These are phyloP conservation scores for Trichoderma parareesei DNA, from an alignment of 495 filamentous ascomycete species.

Conservation along the genomic window DNA sequence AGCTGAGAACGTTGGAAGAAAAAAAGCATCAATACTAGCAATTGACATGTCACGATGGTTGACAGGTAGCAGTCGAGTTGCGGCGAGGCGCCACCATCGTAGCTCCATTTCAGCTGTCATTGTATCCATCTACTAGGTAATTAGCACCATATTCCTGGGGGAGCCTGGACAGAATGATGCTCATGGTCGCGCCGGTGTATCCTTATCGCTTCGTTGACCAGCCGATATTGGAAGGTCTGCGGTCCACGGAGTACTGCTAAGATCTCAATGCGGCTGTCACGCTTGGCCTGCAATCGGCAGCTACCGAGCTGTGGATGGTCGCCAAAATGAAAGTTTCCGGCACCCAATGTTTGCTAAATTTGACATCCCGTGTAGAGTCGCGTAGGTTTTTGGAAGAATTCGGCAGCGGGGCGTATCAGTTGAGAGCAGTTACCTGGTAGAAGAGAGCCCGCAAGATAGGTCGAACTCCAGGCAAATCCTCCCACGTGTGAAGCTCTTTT, in stretches of 20 bases:
- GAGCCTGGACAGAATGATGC: not conserved
- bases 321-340: not conserved
- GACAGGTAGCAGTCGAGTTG: not conserved
- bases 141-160: not conserved
- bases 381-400: no score
- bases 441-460: not conserved
- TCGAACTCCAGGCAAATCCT: no score
- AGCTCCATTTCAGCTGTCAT: not conserved
- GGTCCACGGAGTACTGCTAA: not conserved
- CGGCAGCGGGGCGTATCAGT: no score
- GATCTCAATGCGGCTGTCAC: not conserved
- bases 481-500: no score
- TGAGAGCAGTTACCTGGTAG: not conserved
- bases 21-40: not conserved
- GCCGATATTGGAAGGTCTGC: slow-evolving; percentile 3
- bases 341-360: not conserved
- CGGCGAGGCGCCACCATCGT: not conserved
- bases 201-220: not conserved
- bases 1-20: not conserved
- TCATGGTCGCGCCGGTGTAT: not conserved
- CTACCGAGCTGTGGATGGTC: not conserved
- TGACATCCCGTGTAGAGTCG: no score
- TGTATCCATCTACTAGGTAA: slow-evolving; percentile 5
- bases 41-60: not conserved
- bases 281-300: not conserved